Base-by-base conservation (phyloP, 2,329 filamentous ascomycete species). In the Endoconidiophora laricicola region DNA sequence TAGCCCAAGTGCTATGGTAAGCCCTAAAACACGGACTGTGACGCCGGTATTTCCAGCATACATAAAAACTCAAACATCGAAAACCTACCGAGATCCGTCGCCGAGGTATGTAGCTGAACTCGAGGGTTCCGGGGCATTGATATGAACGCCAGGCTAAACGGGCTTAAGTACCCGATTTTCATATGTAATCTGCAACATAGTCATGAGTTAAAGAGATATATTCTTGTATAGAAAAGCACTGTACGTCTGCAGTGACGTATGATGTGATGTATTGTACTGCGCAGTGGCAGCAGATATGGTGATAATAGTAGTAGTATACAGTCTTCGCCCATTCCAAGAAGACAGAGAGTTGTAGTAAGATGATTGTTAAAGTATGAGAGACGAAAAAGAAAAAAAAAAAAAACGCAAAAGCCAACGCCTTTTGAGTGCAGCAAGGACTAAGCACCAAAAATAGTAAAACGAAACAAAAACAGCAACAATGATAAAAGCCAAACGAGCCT, bases 61-160 rank as follows among this genome's bases (percentile, higher is more conserved):
- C 12, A n/a, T 9, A 33, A 29, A 38, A 18, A 2, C 16, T 20
- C 12, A 9, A 1, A n/a, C 14, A 3, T 22, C 33, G 6, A 16
- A 23, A 18, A 16, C 29, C 18, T 43, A 36, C 20, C 38, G 37
- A 16, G 37, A 40, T 10, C 14, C 22, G 46, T 41, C 46, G 14
- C 48, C 48, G 14, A 22, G 29, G 14, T 44, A 37, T 12, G 44
- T 51, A 10, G 23, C 36, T 5, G 49, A 51, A 38, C 14, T 51
- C 7, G 49, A 51, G 33, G 49, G 49, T 23, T 50, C 48, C 26
- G 43, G 43, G 10, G 36, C 48, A 14, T 41, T 50, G 37, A 45
- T 45, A 50, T 45, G 46, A 22, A 9, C 12, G 12, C 10, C 2
- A 29, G 10, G 4, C 40, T 6, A 1, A 3, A 22, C 3, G n/a